These are phyloP conservation scores for Candida insectorum DNA, from an alignment of 805 yeast species.

Conservation along the genomic window DNA sequence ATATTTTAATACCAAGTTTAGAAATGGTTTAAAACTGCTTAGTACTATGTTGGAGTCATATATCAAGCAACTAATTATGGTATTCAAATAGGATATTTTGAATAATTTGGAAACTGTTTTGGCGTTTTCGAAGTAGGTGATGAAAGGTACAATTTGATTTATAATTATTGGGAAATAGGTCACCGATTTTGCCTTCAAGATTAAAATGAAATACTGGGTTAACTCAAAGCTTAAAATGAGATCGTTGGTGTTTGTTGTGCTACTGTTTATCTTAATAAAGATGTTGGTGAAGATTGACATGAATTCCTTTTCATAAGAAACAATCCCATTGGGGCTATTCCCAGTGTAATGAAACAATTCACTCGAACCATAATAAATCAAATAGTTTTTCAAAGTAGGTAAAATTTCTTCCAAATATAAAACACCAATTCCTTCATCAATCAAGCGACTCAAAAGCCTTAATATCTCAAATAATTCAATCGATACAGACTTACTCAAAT, in stretches of 20 bases:
- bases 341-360: slow-evolving; percentile 22
- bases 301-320: slow-evolving; percentile 29
- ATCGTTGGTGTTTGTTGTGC: slow-evolving; percentile 57
- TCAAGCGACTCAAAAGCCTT: slow-evolving; percentile 38
- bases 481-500: slow-evolving; percentile 39
- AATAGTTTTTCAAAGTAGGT: slow-evolving; percentile 70
- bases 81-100: slow-evolving; percentile 53
- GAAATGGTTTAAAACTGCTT: slow-evolving; percentile 43
- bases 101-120: slow-evolving; percentile 26
- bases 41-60: slow-evolving; percentile 54
- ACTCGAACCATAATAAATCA: slow-evolving; percentile 37
- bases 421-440: slow-evolving; percentile 43
- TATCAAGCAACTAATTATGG: slow-evolving; percentile 60
- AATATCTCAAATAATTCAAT: slow-evolving; percentile 76
- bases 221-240: slow-evolving; percentile 57
- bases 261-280: slow-evolving; percentile 35
- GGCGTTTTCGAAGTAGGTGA: slow-evolving; percentile 20
- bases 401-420: slow-evolving; percentile 72
- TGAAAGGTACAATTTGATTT: slow-evolving; percentile 2
- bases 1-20: slow-evolving; percentile 47
- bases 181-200: slow-evolving; percentile 38
- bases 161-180: slow-evolving; percentile 6
- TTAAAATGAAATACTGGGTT: slow-evolving; percentile 59
- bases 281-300: slow-evolving; percentile 45
- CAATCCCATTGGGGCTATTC: slow-evolving; percentile 11